Percentiles rank a stretch among this genome's conserved stretches.
phyloP scores from a whole-genome alignment of 495 filamentous ascomycete genomes.

The Xylaria acuta region DNA sequence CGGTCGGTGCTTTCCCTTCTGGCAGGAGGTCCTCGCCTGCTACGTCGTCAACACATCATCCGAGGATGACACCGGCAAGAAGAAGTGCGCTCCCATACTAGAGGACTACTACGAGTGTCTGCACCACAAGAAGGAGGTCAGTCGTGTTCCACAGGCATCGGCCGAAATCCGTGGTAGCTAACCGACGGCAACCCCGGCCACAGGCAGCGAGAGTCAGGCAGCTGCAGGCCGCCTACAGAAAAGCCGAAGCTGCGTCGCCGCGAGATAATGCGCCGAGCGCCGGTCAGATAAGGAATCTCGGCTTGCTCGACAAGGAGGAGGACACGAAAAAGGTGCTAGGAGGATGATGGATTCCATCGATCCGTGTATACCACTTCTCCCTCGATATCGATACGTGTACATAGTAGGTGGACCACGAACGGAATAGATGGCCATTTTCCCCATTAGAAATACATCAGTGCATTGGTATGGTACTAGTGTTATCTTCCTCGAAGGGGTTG shows the following conservation, averaged over 20 bases:
- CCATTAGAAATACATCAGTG: conserved; percentile 18
- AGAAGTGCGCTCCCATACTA: conserved; percentile 85
- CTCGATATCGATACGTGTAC: conserved; percentile 29
- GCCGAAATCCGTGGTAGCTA: background rate
- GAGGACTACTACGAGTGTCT: conserved; percentile 99
- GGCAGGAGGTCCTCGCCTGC: conserved; percentile 91
- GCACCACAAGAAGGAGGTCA: conserved; percentile 96
- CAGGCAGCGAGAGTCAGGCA: conserved; percentile 78
- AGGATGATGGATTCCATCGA: conserved; percentile 30
- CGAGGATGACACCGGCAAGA: conserved; percentile 78
- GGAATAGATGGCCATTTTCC: conserved; percentile 10
- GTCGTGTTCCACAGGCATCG: conserved; percentile 29
- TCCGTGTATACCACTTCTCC: conserved; percentile 11
- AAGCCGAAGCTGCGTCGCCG: conserved; percentile 74
- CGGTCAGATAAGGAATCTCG: conserved; percentile 82
- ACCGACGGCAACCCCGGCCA: conserved; percentile 14
- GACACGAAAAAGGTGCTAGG: conserved; percentile 70
- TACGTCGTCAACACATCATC: conserved; percentile 82
- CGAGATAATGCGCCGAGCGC: conserved; percentile 75
- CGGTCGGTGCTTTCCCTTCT: conserved; percentile 96
- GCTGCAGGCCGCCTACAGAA: conserved; percentile 87
- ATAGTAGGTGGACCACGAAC: conserved; percentile 23
- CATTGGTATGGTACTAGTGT: background rate
- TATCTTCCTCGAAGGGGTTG: background rate
- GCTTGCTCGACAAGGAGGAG: conserved; percentile 80